A percentile compares a stretch with the other conserved stretches of the same genome.
Conservation (phyloP, 441 rosid species). For the Croton setiger region DNA sequence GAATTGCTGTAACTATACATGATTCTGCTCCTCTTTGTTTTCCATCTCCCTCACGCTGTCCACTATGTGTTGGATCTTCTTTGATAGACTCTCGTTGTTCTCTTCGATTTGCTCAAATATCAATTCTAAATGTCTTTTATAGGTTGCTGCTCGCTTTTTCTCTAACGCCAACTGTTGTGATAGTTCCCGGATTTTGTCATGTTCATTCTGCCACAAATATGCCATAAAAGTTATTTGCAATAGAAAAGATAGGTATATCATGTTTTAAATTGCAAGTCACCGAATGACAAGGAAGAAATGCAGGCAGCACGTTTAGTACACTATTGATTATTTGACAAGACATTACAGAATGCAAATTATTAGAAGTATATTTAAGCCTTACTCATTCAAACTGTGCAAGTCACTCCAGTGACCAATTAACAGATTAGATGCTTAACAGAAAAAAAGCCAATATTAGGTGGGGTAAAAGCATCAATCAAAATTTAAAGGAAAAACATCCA, state of each 20-base stretch:
- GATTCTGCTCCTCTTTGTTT: slow-evolving; percentile 49
- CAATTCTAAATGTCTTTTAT: slow-evolving; percentile 87
- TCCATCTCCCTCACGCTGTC: slow-evolving; percentile 71
- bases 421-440: background rate
- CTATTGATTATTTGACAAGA: too few relatives aligned
- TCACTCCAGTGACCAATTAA: background rate
- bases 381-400: background rate
- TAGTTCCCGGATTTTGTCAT: slow-evolving; percentile 79
- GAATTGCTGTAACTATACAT: slow-evolving; percentile 37
- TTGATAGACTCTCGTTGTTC: slow-evolving; percentile 75
- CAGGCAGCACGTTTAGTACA: too few relatives aligned
- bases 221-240: slow-evolving; percentile 11
- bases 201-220: slow-evolving; percentile 60
- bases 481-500: background rate
- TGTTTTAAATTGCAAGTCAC: too few relatives aligned
- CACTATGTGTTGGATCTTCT: slow-evolving; percentile 79
- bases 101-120: slow-evolving; percentile 85
- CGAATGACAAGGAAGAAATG: background rate
- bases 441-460: too few relatives aligned
- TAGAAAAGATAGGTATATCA: too few relatives aligned
- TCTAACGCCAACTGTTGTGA: slow-evolving; percentile 86
- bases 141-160: slow-evolving; percentile 84
- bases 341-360: too few relatives aligned
- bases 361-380: background rate
- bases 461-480: background rate